Evolutionary conservation across 352 stramenopile species (phyloP), one percentile per base, ranked within the genome.

Genomic region (Pythium phragmitis): DNA sequence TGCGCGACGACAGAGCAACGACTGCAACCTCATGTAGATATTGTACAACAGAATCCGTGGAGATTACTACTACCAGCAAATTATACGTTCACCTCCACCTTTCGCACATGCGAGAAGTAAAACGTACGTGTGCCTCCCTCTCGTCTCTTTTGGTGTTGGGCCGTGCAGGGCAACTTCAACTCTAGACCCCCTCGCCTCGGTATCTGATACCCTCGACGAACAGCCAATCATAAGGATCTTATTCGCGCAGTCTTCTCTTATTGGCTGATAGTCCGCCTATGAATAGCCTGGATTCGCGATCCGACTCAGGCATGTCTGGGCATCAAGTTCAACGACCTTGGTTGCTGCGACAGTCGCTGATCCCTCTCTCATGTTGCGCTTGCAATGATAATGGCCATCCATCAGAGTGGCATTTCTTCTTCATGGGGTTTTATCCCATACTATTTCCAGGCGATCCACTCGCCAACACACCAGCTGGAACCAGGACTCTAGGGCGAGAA

Each of bases 11-110:
- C 48, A 72, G 43, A 52, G 19, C 58, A 73, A 53, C 41, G 80
- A 92, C 46, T 89, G 80, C 60, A 72, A 26, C 8, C 34, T 89
- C 72, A 72, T 91, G 67, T 85, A 59, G 76, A 39, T 48, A 34
- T 13, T n/a, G 23, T 55, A 54, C 39, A 41, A 34, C 13, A 7
- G 11, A 34, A 36, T 41, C 0, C 9, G 8, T 23, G 11, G 34
- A 39, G 7, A 39, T 39, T 39, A 39, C 34, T 39, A 39, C 34
- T 11, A 14, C 4, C 26, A 30, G 26, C 26, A 30, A 30, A 30
- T 30, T 30, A 30, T 30, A 30, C 26, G 26, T 30, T 30, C 4
- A 30, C 26, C 26, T 30, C 1, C 26, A 30, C 4, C 26, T 30
- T 5, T 30, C 26, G 26, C 2, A 30, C 26, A 5, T 30, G 26